These are phyloP conservation scores for Talaromyces marneffei DNA, from an alignment of 2,329 filamentous ascomycete species.

Conservation along the genomic window DNA sequence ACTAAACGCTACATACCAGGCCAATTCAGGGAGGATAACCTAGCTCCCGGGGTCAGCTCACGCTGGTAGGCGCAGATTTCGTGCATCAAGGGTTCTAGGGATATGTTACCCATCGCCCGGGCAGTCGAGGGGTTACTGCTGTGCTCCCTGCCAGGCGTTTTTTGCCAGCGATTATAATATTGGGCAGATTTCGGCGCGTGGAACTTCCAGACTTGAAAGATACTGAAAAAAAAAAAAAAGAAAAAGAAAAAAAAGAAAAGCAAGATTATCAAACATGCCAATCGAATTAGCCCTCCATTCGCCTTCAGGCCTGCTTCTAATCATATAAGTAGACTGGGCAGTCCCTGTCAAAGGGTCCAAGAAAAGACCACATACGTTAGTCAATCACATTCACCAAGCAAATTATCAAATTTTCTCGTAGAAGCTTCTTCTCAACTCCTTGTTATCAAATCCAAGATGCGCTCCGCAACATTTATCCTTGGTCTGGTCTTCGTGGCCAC, in stretches of 20 bases:
- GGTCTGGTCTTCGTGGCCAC: background rate
- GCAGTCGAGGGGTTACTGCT: too few relatives aligned
- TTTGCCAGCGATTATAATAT: background rate
- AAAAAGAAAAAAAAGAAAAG: background rate
- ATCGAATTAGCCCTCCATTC: background rate
- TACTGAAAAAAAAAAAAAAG: background rate
- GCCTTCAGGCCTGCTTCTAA: background rate
- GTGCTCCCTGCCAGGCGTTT: too few relatives aligned
- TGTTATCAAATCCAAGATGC: background rate
- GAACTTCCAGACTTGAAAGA: background rate
- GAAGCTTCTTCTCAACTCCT: background rate
- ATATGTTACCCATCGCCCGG: too few relatives aligned
- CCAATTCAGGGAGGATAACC: background rate
- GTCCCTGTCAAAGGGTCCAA: background rate
- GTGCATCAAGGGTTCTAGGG: background rate
- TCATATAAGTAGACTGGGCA: background rate
- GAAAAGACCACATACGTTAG: background rate
- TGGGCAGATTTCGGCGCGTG: background rate
- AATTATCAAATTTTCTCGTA: background rate
- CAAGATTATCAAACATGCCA: background rate
- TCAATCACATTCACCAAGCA: too few relatives aligned
- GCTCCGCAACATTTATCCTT: background rate
- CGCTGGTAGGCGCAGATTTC: background rate
- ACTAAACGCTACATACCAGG: background rate
- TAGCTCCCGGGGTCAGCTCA: background rate